Evolutionary conservation across 306 rosid species (phyloP), one percentile per base, ranked within the genome.

Genomic region (Ziziphus jujuba): DNA sequence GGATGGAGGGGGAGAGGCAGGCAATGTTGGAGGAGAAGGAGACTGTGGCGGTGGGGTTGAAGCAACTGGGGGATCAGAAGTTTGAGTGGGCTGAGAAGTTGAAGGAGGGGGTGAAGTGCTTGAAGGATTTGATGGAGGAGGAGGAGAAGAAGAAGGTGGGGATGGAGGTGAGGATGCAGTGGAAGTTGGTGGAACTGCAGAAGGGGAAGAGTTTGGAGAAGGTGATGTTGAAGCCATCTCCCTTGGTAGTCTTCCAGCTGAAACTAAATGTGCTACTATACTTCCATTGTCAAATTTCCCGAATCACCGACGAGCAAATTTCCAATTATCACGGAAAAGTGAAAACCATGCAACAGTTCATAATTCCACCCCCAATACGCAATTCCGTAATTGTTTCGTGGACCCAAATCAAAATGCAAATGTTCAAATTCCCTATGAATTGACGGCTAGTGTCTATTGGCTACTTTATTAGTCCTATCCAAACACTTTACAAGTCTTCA

Each of bases 161-260:
- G 58, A 58, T 70, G 86, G 73, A 55, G 80, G 63, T 47, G 77
- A 66, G 71, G 56, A 53, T 77, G 80, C 62, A 72, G 78, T 6
- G 9, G 71, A 60, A 35, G 78, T 36, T n/a, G 95, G 89, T 51
- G 98, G 82, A 71, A 72, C 65, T 24, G 84, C 88, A 56, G 84
- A 66, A 53, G 96, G 90, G 20, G 95, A 79, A 79, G 85, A 75
- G 79, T 72, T 84, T 20, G 98, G 95, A 57, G 97, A 78, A 71
- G 80, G 92, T 31, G 79, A 53, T 9, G 75, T 63, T 20, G 89
- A 81, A 81, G 96, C 82, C 98, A 93, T 92, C 64, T 63, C 63
- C 35, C 10, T 22, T 20, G 3, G 33, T 3, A 79, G 61, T 70
- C 77, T 79, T 64, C 71, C 69, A 73, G 55, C 43, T 67, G 50